Conservation (phyloP, 2,329 filamentous ascomycete species). For the Apiospora phragmitis region DNA sequence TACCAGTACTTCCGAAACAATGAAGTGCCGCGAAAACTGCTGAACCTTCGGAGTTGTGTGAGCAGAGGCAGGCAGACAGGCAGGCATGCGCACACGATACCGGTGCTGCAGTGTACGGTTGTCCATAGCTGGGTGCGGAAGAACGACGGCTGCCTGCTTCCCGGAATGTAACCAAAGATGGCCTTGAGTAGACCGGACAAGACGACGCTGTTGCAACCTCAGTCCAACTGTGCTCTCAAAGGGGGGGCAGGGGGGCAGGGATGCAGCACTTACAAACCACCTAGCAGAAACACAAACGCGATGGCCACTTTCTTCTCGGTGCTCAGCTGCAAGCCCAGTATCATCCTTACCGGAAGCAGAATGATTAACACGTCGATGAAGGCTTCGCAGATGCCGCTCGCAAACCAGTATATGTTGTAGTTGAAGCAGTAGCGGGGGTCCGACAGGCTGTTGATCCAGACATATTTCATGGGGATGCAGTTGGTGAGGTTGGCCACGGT, state of each 20-base stretch:
- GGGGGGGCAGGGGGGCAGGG: too few relatives aligned
- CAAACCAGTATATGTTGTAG: constrained; percentile 21
- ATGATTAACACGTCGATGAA: constrained; percentile 22
- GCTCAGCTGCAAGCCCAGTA: constrained; percentile 18
- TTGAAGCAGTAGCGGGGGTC: constrained; percentile 25
- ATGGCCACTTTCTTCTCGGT: constrained; percentile 17
- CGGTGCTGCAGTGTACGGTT: constrained; percentile 17
- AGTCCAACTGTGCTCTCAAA: too few relatives aligned
- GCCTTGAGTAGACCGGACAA: constrained; percentile 18
- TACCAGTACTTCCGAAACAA: too few relatives aligned
- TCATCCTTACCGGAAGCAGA: constrained; percentile 19
- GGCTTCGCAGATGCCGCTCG: constrained; percentile 18
- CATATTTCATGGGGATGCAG: constrained; percentile 25
- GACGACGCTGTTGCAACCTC: constrained; percentile 10
- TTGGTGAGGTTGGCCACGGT: constrained; percentile 24
- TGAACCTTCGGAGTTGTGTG: neutral
- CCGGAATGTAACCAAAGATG: neutral
- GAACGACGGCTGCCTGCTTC: constrained; percentile 13
- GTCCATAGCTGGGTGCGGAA: constrained; percentile 18
- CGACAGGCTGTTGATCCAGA: constrained; percentile 17
- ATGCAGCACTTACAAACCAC: constrained; percentile 17
- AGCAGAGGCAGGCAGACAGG: constrained; percentile 19
- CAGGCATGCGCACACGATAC: constrained; percentile 21
- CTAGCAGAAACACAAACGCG: constrained; percentile 19
- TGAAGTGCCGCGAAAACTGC: too few relatives aligned